phyloP scores from a whole-genome alignment of 208 protist genomes.

The Blastocrithidia nonstop region DNA sequence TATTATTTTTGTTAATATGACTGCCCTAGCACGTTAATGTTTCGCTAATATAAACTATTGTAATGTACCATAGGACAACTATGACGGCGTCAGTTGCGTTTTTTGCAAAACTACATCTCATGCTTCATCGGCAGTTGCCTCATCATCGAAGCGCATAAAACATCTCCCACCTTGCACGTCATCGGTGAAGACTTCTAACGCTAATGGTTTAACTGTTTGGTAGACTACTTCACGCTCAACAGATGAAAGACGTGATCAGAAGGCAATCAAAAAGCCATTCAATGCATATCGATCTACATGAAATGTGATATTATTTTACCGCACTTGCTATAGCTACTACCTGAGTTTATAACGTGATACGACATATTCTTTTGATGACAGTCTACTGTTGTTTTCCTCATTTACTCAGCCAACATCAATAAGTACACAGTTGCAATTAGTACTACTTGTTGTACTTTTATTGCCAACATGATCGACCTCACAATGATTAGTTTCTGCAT shows the following conservation, averaged over 20 bases:
- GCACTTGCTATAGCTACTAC: neutral
- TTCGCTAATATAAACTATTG: neutral
- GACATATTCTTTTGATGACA: slow-evolving; percentile 38
- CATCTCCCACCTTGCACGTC: slow-evolving; percentile 40
- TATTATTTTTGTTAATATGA: no score
- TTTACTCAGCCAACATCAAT: slow-evolving; percentile 46
- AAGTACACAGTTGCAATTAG: no score
- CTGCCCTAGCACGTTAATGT: neutral
- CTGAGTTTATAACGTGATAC: no score
- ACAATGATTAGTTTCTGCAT: no score
- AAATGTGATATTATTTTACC: neutral
- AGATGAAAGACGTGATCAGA: slow-evolving; percentile 12
- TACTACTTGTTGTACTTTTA: no score
- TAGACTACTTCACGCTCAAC: slow-evolving; percentile 4
- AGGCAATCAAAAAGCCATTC: slow-evolving; percentile 23
- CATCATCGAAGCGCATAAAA: slow-evolving; percentile 27
- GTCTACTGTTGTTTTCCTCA: slow-evolving; percentile 12
- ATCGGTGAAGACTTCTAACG: slow-evolving; percentile 31
- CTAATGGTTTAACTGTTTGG: slow-evolving; percentile 6
- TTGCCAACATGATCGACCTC: no score
- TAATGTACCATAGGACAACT: neutral
- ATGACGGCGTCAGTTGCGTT: slow-evolving; percentile 3
- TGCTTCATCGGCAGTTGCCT: slow-evolving; percentile 24
- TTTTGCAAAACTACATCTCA: slow-evolving; percentile 10
- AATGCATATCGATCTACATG: no score